Evolutionary conservation across 2,329 filamentous ascomycete genomes (phyloP).

Genomic region (Venturiaceae sp.): DNA sequence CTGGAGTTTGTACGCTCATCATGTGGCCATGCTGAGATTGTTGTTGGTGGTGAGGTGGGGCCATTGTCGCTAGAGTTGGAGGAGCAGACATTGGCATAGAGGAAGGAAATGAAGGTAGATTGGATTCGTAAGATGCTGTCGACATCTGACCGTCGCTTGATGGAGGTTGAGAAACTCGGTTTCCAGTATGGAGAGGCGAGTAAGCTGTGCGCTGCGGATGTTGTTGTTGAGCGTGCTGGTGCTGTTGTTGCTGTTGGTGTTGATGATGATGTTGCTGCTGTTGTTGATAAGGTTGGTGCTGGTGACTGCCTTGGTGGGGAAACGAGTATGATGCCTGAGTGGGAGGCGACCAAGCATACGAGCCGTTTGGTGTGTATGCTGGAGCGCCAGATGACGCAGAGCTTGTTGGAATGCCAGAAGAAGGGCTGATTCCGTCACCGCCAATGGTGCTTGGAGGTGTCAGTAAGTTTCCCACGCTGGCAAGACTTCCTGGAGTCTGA

Average conservation of each 20-base stretch:
- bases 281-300: conserved; percentile 5
- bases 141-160: conserved; percentile 32
- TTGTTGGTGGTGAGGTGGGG: conserved; percentile 35
- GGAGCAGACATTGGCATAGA: conserved; percentile 47
- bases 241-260: conserved; percentile 3
- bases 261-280: conserved; percentile 7
- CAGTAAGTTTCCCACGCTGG: conserved; percentile 51
- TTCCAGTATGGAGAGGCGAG: conserved; percentile 1
- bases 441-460: conserved; percentile 52
- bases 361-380: conserved; percentile 48
- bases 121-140: conserved; percentile 57
- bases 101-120: conserved; percentile 55
- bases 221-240: background rate
- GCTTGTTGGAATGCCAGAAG: conserved; percentile 50
- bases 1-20: conserved; percentile 19
- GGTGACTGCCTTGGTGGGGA: conserved; percentile 22
- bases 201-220: background rate
- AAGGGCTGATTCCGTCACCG: conserved; percentile 52
- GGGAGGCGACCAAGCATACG: conserved; percentile 46
- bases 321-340: conserved; percentile 50
- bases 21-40: conserved; percentile 25
- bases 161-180: background rate
- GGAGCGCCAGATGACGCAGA: conserved; percentile 48
- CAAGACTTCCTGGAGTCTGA: conserved; percentile 34
- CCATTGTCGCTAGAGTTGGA: conserved; percentile 34